These are phyloP conservation scores for Nelumbo lutea DNA, from an alignment of 164 flowering plant species.

Conservation along the genomic window DNA sequence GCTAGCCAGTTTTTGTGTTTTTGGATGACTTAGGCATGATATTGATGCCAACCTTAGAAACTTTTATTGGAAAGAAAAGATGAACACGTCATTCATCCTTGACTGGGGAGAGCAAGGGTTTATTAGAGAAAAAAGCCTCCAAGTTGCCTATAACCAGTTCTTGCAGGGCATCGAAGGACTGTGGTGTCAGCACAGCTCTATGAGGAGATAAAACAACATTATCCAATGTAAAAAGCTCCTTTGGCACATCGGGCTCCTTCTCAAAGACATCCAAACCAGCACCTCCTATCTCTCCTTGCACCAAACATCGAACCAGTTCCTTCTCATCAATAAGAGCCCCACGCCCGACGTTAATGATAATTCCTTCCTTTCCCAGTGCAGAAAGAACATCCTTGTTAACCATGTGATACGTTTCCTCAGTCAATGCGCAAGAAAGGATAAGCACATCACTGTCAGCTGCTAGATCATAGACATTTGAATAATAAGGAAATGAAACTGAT, in stretches of 20 bases:
- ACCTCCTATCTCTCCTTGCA: constrained; percentile 36
- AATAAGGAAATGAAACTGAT: constrained; percentile 26
- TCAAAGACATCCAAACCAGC: constrained; percentile 58
- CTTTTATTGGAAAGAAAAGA: not conserved
- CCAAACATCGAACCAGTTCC: constrained; percentile 36
- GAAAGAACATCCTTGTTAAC: constrained; percentile 38
- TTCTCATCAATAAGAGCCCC: constrained; percentile 42
- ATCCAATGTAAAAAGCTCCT: constrained; percentile 36
- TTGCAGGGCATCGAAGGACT: constrained; percentile 18
- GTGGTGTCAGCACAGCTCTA: constrained; percentile 31
- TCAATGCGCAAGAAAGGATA: constrained; percentile 37
- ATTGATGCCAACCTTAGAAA: not conserved
- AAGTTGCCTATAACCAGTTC: constrained; percentile 29
- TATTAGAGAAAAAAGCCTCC: constrained; percentile 31
- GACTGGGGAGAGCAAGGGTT: not conserved
- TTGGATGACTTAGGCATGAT: not conserved
- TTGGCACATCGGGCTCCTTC: constrained; percentile 41
- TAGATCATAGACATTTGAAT: constrained; percentile 27
- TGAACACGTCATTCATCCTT: not conserved
- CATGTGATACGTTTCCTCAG: constrained; percentile 32
- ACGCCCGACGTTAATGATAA: constrained; percentile 45
- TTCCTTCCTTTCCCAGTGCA: constrained; percentile 39
- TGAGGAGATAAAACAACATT: constrained; percentile 51
- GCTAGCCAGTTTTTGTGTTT: not conserved
- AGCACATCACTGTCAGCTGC: constrained; percentile 39